Percentiles rank a stretch among this genome's conserved stretches.
Evolutionary conservation across 768 basidiomycete genomes (phyloP).

Genomic region (Suillus placidus): DNA sequence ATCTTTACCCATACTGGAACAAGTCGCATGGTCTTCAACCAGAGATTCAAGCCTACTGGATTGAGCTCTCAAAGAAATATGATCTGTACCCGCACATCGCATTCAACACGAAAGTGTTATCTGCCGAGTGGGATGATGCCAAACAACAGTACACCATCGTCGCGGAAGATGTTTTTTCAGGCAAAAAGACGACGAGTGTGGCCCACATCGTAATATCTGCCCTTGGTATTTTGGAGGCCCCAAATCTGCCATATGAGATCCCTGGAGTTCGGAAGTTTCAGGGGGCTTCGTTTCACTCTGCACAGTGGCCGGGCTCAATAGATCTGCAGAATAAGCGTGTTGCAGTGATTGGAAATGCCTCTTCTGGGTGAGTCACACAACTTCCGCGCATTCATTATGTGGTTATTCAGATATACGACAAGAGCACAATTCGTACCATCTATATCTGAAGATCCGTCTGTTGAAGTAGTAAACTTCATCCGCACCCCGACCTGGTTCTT

Average conservation of each 20-base stretch:
- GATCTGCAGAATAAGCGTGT: slow-evolving; percentile 35
- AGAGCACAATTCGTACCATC: neutral
- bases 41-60: slow-evolving; percentile 46
- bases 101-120: slow-evolving; percentile 47
- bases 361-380: neutral
- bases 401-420: neutral
- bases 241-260: slow-evolving; percentile 25
- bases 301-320: slow-evolving; percentile 46
- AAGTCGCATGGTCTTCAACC: neutral
- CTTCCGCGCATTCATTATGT: neutral
- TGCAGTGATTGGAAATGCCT: neutral
- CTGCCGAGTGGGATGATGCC: slow-evolving; percentile 44
- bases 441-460: slow-evolving; percentile 26
- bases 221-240: neutral
- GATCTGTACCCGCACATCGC: slow-evolving; percentile 41
- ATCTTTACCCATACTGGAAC: neutral
- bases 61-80: slow-evolving; percentile 44
- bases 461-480: slow-evolving; percentile 57
- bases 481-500: slow-evolving; percentile 66
- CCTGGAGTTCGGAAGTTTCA: slow-evolving; percentile 43
- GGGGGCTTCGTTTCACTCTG: slow-evolving; percentile 56
- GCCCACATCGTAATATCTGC: neutral
- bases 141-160: neutral
- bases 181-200: neutral
- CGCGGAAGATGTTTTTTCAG: neutral